Evolutionary conservation across 331 rosid genomes (phyloP).

Genomic region (Pyracantha coccinea): DNA sequence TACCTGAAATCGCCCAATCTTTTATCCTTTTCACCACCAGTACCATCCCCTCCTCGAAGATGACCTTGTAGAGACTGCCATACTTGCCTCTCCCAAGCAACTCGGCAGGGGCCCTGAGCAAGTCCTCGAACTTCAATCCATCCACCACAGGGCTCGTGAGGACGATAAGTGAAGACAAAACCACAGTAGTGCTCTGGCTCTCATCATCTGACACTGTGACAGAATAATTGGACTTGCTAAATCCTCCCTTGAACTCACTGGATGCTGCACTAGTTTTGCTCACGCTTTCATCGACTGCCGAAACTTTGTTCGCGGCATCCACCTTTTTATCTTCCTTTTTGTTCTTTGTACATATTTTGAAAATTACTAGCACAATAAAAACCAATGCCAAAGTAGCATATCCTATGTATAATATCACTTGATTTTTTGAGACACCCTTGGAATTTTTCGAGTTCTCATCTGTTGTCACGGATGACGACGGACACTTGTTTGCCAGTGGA

Average conservation of each 20-base stretch:
- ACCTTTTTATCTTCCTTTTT: conserved; percentile 29
- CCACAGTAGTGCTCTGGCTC: conserved; percentile 16
- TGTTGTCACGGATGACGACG: background rate
- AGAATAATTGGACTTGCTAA: conserved; percentile 43
- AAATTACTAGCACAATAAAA: conserved; percentile 16
- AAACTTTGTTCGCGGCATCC: conserved; percentile 20
- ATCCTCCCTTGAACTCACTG: conserved; percentile 29
- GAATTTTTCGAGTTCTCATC: conserved; percentile 12
- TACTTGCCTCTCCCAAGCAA: conserved; percentile 77
- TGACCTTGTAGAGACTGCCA: conserved; percentile 76
- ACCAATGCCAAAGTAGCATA: conserved; percentile 44
- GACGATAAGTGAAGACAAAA: conserved; percentile 49
- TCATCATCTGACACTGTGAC: conserved; percentile 32
- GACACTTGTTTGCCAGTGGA: conserved; percentile 40
- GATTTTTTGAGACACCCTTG: conserved; percentile 26
- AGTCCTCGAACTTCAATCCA: conserved; percentile 59
- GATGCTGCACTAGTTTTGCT: conserved; percentile 28
- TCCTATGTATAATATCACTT: conserved; percentile 52
- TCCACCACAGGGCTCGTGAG: conserved; percentile 37
- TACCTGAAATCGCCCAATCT: conserved; percentile 48
- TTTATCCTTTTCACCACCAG: conserved; percentile 74
- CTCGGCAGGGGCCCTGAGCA: conserved; percentile 75
- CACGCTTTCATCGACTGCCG: conserved; percentile 10
- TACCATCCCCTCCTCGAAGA: conserved; percentile 36
- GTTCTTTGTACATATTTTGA: conserved; percentile 33